Conservation (phyloP, 2,329 filamentous ascomycete species). For the Monilinia vaccinii-corymbosi region DNA sequence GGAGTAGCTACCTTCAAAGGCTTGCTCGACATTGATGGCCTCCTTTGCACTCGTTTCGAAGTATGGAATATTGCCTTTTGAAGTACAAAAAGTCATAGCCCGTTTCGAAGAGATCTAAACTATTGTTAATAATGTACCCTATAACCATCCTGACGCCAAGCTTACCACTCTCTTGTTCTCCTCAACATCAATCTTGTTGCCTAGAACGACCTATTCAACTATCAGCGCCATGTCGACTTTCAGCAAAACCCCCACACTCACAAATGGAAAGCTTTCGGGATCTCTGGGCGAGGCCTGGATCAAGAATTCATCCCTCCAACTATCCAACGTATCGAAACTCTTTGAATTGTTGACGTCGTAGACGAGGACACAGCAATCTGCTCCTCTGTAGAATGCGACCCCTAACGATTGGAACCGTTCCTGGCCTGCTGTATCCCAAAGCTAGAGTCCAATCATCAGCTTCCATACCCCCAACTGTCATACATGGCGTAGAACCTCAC, state of each 20-base stretch:
- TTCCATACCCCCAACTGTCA: neutral
- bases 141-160: constrained; percentile 12
- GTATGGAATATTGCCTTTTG: constrained; percentile 94
- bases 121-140: constrained; percentile 17
- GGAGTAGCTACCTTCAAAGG: constrained; percentile 48
- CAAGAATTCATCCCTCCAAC: constrained; percentile 96
- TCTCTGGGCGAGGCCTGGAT: constrained; percentile 96
- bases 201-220: constrained; percentile 68
- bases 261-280: constrained; percentile 95
- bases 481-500: constrained; percentile 36
- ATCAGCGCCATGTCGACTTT: constrained; percentile 12
- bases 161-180: constrained; percentile 88
- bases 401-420: constrained; percentile 96
- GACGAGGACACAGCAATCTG: constrained; percentile 95
- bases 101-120: constrained; percentile 82
- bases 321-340: constrained; percentile 96
- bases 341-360: constrained; percentile 99
- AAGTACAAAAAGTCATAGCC: constrained; percentile 95
- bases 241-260: constrained; percentile 39
- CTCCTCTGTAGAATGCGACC: constrained; percentile 93
- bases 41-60: constrained; percentile 99
- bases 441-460: constrained; percentile 45
- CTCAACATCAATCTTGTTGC: constrained; percentile 98
- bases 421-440: constrained; percentile 97
- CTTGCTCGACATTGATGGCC: constrained; percentile 93